These are phyloP conservation scores for Coemansia sp. DNA, from an alignment of 192 early-diverging fungal species.

Conservation along the genomic window DNA sequence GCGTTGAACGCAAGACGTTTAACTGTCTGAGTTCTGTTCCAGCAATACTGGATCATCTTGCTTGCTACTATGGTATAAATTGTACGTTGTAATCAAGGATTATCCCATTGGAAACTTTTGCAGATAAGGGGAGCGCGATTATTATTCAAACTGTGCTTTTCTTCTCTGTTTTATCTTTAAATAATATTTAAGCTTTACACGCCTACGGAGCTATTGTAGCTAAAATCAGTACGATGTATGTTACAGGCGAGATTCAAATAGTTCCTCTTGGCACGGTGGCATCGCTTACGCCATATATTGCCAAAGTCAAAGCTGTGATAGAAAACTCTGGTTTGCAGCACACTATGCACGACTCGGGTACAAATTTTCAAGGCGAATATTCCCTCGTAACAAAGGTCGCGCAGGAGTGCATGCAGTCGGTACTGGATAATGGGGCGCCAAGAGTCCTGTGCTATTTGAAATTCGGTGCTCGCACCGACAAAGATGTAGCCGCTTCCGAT, in stretches of 20 bases:
- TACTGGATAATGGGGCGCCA: slow-evolving; percentile 44
- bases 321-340: slow-evolving; percentile 43
- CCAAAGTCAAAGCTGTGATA: slow-evolving; percentile 39
- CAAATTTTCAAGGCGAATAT: slow-evolving; percentile 51
- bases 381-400: slow-evolving; percentile 30
- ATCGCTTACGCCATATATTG: slow-evolving; percentile 46
- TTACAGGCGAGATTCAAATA: slow-evolving; percentile 50
- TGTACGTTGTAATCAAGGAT: slow-evolving; percentile 11
- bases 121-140: slow-evolving; percentile 1
- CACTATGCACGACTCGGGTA: slow-evolving; percentile 53
- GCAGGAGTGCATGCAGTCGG: slow-evolving; percentile 46
- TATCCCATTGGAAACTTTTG: neutral
- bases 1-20: slow-evolving; percentile 78
- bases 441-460: slow-evolving; percentile 50
- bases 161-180: neutral
- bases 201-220: neutral
- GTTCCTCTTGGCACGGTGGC: slow-evolving; percentile 37
- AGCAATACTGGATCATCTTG: slow-evolving; percentile 77
- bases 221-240: slow-evolving; percentile 26
- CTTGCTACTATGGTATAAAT: slow-evolving; percentile 54
- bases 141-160: neutral
- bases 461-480: slow-evolving; percentile 46
- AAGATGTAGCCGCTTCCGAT: slow-evolving; percentile 30
- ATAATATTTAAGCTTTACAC: neutral
- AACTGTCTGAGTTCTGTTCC: slow-evolving; percentile 77